phyloP scores from a whole-genome alignment of 176 grass and related monocot genomes.

The Carex cristatella region DNA sequence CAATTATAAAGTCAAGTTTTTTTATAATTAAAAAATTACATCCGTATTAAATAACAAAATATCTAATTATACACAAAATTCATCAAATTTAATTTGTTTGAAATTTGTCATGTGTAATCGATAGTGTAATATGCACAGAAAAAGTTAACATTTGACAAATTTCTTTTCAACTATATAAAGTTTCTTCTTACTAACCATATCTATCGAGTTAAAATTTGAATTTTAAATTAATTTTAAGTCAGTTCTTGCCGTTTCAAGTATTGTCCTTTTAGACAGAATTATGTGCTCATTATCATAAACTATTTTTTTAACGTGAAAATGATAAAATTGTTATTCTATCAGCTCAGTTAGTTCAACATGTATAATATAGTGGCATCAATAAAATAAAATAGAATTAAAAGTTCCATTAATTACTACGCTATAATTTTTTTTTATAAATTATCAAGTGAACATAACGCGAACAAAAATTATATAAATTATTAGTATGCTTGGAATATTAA shows the following conservation, averaged over 20 bases:
- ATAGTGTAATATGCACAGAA: background rate
- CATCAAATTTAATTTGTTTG: background rate
- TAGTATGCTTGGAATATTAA: background rate
- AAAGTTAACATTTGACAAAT: background rate
- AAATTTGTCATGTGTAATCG: background rate
- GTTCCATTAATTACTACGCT: background rate
- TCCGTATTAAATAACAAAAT: no score
- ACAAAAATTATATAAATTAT: background rate
- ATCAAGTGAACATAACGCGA: no score
- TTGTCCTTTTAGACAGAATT: background rate
- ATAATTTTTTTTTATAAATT: no score
- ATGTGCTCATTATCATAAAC: background rate
- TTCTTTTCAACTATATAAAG: no score
- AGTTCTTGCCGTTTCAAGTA: background rate
- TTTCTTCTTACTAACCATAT: no score
- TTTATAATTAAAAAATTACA: background rate
- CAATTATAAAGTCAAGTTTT: background rate
- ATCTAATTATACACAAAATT: no score
- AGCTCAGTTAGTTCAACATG: background rate
- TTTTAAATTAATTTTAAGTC: background rate
- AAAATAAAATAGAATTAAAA: background rate
- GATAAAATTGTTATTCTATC: no score
- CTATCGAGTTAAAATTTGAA: no score
- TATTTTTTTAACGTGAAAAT: background rate
- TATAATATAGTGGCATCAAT: background rate